These are phyloP conservation scores for Thermoascus crustaceus DNA, from an alignment of 2,329 filamentous ascomycete genomes.

Conservation along the genomic window DNA sequence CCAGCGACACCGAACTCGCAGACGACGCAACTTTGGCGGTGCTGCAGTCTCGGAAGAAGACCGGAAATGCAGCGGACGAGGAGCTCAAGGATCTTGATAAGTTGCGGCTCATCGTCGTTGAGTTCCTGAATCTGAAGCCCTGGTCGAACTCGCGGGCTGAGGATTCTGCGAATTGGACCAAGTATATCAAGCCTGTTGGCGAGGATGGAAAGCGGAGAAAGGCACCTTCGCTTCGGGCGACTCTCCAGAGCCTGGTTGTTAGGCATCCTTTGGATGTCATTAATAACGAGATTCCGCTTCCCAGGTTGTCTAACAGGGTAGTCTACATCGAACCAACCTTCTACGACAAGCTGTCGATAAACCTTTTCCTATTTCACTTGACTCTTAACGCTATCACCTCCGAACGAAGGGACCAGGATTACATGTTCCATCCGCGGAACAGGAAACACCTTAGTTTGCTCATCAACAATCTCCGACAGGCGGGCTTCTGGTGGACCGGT, in stretches of 20 bases:
- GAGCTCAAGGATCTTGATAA: slow-evolving; percentile 59
- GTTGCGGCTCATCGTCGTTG: slow-evolving; percentile 55
- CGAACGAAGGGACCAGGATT: slow-evolving; percentile 73
- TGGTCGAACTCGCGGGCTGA: slow-evolving; percentile 60
- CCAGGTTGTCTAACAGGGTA: slow-evolving; percentile 62
- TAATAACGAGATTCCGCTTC: slow-evolving; percentile 54
- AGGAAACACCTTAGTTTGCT: slow-evolving; percentile 57
- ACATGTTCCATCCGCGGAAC: slow-evolving; percentile 77
- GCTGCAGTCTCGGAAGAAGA: slow-evolving; percentile 26
- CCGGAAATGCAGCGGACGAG: slow-evolving; percentile 38
- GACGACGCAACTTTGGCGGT: slow-evolving; percentile 23
- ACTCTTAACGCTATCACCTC: slow-evolving; percentile 83
- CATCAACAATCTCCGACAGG: slow-evolving; percentile 70
- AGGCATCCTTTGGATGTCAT: slow-evolving; percentile 70
- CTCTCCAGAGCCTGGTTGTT: slow-evolving; percentile 71
- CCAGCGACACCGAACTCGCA: slow-evolving; percentile 25
- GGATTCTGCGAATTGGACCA: slow-evolving; percentile 61
- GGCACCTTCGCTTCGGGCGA: slow-evolving; percentile 49
- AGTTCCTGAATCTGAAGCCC: slow-evolving; percentile 68
- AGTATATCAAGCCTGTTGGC: slow-evolving; percentile 58
- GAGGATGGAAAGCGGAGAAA: slow-evolving; percentile 45
- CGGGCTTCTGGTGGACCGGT: slow-evolving; percentile 80
- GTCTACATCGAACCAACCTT: slow-evolving; percentile 72
- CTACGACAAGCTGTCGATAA: slow-evolving; percentile 75
- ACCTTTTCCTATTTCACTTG: slow-evolving; percentile 76